phyloP scores from a whole-genome alignment of 208 protist genomes.

The Trypanosoma mega region DNA sequence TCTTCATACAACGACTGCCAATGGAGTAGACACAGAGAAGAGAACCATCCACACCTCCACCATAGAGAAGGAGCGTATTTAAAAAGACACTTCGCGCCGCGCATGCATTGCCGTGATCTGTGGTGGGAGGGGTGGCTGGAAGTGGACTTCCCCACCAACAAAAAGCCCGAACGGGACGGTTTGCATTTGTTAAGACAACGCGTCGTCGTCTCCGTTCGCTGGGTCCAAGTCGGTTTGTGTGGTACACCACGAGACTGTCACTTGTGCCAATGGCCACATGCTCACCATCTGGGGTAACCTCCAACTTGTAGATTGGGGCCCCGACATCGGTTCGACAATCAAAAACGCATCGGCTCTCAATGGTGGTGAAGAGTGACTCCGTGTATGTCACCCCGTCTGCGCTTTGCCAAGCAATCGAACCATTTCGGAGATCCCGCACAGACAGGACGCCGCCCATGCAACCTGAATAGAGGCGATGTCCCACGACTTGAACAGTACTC shows the following conservation, averaged over 20 bases:
- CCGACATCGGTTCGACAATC: conserved; percentile 25
- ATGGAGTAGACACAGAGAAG: conserved; percentile 31
- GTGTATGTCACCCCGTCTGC: neutral
- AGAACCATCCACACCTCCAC: conserved; percentile 23
- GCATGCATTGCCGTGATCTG: neutral
- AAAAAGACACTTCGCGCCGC: conserved; percentile 16
- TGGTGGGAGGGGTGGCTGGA: neutral
- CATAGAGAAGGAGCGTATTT: conserved; percentile 27
- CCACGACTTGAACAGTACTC: conserved; percentile 35
- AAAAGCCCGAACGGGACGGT: conserved; percentile 32
- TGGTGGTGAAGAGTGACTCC: no score
- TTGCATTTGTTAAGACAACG: conserved; percentile 21
- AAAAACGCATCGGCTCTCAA: neutral
- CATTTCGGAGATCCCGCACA: conserved; percentile 26
- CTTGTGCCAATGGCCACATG: conserved; percentile 38
- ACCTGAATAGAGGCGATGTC: conserved; percentile 27
- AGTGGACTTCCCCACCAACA: conserved; percentile 27
- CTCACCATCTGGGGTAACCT: conserved; percentile 30
- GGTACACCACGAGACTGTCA: conserved; percentile 33
- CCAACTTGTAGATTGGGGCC: conserved; percentile 33
- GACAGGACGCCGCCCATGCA: conserved; percentile 29
- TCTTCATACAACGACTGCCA: conserved; percentile 14
- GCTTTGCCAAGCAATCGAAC: conserved; percentile 8
- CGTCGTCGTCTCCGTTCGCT: conserved; percentile 11
- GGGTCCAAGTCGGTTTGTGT: conserved; percentile 21